These are phyloP conservation scores for Acephala macrosclerotiorum DNA, from an alignment of 2,329 filamentous ascomycete genomes.

Conservation along the genomic window DNA sequence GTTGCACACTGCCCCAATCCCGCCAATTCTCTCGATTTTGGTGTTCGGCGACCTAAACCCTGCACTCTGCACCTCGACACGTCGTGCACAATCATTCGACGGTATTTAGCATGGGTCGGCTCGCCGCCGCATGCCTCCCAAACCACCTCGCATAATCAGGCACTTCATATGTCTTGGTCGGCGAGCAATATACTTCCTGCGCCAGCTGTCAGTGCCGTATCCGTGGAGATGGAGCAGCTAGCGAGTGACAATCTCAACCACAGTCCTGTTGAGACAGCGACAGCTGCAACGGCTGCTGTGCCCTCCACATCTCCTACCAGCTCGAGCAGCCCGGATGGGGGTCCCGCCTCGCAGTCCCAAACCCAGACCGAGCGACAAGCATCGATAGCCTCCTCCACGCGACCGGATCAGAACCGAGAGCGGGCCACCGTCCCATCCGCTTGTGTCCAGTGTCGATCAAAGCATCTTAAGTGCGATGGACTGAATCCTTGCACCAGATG, in stretches of 20 bases:
- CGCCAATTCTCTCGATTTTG: background rate
- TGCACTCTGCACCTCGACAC: background rate
- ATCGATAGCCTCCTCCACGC: conserved; percentile 19
- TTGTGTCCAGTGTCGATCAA: conserved; percentile 41
- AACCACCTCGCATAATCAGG: conserved; percentile 26
- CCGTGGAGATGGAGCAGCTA: conserved; percentile 22
- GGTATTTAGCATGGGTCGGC: conserved; percentile 21
- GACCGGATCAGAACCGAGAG: conserved; percentile 29
- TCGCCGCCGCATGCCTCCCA: conserved; percentile 21
- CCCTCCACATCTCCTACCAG: background rate
- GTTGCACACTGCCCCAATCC: background rate
- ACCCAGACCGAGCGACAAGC: conserved; percentile 27
- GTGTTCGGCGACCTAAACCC: conserved; percentile 1
- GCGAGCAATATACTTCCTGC: conserved; percentile 25
- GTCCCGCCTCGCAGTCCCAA: conserved; percentile 23
- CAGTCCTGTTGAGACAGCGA: conserved; percentile 5
- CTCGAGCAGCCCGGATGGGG: conserved; percentile 4
- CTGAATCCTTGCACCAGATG: conserved; percentile 74
- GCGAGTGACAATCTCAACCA: background rate
- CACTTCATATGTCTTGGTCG: conserved; percentile 34
- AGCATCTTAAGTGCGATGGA: conserved; percentile 82
- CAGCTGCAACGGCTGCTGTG: background rate
- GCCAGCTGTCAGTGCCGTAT: conserved; percentile 2
- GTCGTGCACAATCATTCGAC: conserved; percentile 18
- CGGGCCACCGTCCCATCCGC: conserved; percentile 39